A percentile compares a stretch with the other conserved stretches of the same genome.
Conservation (phyloP, 345 rosid species). For the Geranium brycei region DNA sequence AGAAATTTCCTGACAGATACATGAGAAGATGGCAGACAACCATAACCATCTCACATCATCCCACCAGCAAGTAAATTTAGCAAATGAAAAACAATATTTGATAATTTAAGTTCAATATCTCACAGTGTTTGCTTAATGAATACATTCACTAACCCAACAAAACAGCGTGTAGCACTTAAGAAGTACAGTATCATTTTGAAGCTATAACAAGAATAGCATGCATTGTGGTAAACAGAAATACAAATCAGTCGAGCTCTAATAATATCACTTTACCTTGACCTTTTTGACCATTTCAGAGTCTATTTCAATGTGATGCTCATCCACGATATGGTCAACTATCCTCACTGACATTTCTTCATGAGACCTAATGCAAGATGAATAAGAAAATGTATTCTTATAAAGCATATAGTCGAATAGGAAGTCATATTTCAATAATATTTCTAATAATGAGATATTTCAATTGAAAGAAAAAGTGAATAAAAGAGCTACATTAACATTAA, state of each 20-base stretch:
- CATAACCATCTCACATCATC: not conserved
- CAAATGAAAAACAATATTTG: not conserved
- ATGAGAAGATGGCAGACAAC: not conserved
- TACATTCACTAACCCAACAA: not conserved
- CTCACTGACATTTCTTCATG: constrained; percentile 76
- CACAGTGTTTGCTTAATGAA: not conserved
- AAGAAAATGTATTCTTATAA: not conserved
- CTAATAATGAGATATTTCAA: not conserved
- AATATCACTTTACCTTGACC: constrained; percentile 47
- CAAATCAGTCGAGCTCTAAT: constrained; percentile 1
- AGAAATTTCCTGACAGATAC: not conserved
- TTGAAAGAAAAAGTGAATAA: not conserved
- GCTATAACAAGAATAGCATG: not conserved
- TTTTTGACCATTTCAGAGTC: constrained; percentile 65
- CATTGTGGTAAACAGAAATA: not conserved
- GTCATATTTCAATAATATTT: not conserved
- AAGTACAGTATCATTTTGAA: not conserved
- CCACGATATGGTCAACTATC: constrained; percentile 73
- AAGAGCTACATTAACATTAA: not conserved
- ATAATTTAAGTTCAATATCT: not conserved
- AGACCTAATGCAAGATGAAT: constrained; percentile 35
- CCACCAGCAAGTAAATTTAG: not conserved
- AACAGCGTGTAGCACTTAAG: not conserved
- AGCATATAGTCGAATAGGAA: not conserved
- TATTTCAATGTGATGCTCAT: constrained; percentile 66